These are phyloP conservation scores for Luffa acutangula DNA, from an alignment of 306 rosid species.

Conservation along the genomic window DNA sequence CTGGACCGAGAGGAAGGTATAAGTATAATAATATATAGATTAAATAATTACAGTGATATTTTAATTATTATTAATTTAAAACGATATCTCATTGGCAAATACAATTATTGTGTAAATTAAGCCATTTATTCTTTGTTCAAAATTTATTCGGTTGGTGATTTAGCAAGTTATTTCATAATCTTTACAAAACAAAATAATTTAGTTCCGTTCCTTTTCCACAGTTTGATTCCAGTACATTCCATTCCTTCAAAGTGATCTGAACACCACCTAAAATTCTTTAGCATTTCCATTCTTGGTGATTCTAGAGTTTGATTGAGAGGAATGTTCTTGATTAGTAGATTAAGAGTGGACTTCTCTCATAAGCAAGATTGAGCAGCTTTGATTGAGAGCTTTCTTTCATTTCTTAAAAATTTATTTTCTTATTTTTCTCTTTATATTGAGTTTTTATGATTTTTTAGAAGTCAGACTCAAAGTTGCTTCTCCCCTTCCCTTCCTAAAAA, in stretches of 20 bases:
- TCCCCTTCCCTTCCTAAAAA: not conserved
- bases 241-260: no score
- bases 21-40: not conserved
- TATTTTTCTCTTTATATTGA: not conserved
- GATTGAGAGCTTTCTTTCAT: not conserved
- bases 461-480: not conserved
- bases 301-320: not conserved
- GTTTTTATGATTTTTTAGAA: not conserved
- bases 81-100: no score
- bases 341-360: not conserved
- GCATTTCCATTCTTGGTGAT: not conserved
- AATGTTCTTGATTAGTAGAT: not conserved
- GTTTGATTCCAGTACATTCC: no score
- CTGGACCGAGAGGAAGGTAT: not conserved
- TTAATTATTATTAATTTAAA: no score
- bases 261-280: no score
- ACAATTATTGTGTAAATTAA: no score
- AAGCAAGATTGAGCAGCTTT: not conserved
- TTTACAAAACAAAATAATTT: no score
- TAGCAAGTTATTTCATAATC: no score
- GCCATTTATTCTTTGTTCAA: no score
- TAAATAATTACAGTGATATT: not conserved
- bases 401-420: not conserved
- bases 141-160: no score
- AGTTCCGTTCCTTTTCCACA: no score